Conservation (phyloP, 345 rosid genomes). For the Aethionema arabicum region DNA sequence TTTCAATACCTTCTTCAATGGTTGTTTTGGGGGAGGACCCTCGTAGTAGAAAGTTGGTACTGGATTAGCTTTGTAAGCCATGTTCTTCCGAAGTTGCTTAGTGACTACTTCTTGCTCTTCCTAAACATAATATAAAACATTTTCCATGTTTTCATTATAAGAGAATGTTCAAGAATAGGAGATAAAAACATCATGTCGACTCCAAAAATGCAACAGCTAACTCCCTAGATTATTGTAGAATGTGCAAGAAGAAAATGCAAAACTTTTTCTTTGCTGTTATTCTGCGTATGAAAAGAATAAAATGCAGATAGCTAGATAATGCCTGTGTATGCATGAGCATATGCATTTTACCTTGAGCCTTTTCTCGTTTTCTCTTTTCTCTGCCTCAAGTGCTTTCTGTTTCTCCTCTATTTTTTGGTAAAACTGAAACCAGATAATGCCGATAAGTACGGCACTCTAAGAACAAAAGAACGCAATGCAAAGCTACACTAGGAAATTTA, state of each 20-base stretch:
- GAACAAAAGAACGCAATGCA: constrained; percentile 10
- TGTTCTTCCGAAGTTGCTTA: constrained; percentile 79
- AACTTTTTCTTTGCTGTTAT: background rate
- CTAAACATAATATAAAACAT: constrained; percentile 40
- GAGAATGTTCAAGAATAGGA: constrained; percentile 16
- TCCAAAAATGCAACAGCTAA: constrained; percentile 6
- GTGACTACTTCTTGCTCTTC: constrained; percentile 95
- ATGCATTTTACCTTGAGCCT: constrained; percentile 60
- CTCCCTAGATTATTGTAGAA: constrained; percentile 1
- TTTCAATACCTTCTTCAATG: constrained; percentile 69
- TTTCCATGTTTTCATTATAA: background rate
- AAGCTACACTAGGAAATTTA: background rate
- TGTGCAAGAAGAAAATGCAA: constrained; percentile 1
- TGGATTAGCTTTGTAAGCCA: constrained; percentile 86
- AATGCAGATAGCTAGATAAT: background rate
- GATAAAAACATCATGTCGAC: background rate
- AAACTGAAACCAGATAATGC: constrained; percentile 47
- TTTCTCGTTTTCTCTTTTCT: constrained; percentile 69
- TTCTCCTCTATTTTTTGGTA: constrained; percentile 81
- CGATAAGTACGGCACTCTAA: constrained; percentile 10
- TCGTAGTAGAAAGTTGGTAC: constrained; percentile 90
- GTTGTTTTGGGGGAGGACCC: constrained; percentile 75
- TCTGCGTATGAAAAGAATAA: constrained; percentile 1
- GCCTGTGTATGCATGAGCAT: background rate
- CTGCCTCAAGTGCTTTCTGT: constrained; percentile 78